Percentiles rank a stretch among this genome's conserved stretches.
Conservation (phyloP, 1,284 basidiomycete genomes). For the Rhodotorula sp. region DNA sequence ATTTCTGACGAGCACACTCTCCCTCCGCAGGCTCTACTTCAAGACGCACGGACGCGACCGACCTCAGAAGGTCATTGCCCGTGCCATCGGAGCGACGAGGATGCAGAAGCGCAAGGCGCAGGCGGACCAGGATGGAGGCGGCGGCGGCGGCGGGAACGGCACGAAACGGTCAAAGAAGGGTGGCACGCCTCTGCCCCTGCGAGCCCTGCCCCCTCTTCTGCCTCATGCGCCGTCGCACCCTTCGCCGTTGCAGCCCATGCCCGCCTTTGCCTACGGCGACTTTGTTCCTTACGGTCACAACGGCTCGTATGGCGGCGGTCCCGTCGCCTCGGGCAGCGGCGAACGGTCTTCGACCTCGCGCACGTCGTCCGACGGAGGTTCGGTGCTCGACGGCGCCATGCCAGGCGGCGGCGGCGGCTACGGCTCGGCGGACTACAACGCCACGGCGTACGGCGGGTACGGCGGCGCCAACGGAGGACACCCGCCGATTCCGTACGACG, state of each 20-base stretch:
- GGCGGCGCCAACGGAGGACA: not conserved
- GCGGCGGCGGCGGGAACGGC: not conserved
- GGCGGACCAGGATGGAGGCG: not conserved
- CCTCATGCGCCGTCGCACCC: conserved; percentile 9
- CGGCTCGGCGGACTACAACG: not conserved
- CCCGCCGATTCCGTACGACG: not conserved
- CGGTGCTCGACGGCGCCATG: conserved; percentile 9
- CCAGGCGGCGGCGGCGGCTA: conserved; percentile 12
- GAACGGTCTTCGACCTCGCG: conserved; percentile 1
- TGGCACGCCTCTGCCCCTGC: conserved; percentile 12
- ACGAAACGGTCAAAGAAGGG: conserved; percentile 5
- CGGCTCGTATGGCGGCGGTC: not conserved
- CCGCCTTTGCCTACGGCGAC: conserved; percentile 16
- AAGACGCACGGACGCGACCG: conserved; percentile 34
- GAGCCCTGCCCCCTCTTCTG: not conserved
- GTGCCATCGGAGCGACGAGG: conserved; percentile 28
- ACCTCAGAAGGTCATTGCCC: conserved; percentile 22
- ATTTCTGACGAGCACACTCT: not conserved
- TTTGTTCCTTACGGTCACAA: not conserved
- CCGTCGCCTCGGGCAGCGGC: not conserved
- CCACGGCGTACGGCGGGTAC: not conserved
- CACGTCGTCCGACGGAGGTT: conserved; percentile 5
- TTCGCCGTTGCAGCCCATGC: conserved; percentile 21
- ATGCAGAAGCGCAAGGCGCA: conserved; percentile 29
- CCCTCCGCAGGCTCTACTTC: conserved; percentile 25